Evolutionary conservation across 805 yeast species (phyloP).

Genomic region (Wickerhamia fluorescens): DNA sequence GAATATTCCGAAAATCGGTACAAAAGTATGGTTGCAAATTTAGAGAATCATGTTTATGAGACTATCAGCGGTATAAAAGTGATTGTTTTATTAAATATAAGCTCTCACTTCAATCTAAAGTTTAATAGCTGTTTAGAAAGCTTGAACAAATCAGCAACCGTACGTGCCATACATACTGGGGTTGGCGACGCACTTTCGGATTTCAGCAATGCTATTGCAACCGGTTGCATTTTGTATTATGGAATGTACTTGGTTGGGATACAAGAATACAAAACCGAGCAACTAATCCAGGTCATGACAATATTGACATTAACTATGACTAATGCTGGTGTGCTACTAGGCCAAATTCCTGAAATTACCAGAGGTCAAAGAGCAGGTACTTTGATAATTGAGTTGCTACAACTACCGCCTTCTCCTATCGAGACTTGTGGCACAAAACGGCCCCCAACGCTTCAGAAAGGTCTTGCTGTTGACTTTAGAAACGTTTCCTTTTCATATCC

Average conservation of each 20-base stretch:
- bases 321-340: conserved; percentile 51
- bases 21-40: conserved; percentile 45
- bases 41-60: conserved; percentile 50
- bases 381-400: conserved; percentile 35
- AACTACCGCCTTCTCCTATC: conserved; percentile 21
- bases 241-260: conserved; percentile 67
- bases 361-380: conserved; percentile 74
- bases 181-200: conserved; percentile 56
- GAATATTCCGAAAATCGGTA: conserved; percentile 54
- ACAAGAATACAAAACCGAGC: conserved; percentile 47
- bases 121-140: conserved; percentile 23
- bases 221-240: conserved; percentile 69
- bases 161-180: conserved; percentile 57
- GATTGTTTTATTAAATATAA: conserved; percentile 50
- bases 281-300: conserved; percentile 62
- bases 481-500: conserved; percentile 48
- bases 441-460: conserved; percentile 13
- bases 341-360: conserved; percentile 70
- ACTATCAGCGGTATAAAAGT: conserved; percentile 55
- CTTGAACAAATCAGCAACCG: conserved; percentile 35
- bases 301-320: conserved; percentile 67
- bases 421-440: conserved; percentile 31
- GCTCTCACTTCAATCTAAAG: conserved; percentile 36
- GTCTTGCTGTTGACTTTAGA: conserved; percentile 30
- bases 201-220: conserved; percentile 51